Evolutionary conservation across 108 stramenopile genomes (phyloP).

Genomic region (Nannochloropsis gaditana): DNA sequence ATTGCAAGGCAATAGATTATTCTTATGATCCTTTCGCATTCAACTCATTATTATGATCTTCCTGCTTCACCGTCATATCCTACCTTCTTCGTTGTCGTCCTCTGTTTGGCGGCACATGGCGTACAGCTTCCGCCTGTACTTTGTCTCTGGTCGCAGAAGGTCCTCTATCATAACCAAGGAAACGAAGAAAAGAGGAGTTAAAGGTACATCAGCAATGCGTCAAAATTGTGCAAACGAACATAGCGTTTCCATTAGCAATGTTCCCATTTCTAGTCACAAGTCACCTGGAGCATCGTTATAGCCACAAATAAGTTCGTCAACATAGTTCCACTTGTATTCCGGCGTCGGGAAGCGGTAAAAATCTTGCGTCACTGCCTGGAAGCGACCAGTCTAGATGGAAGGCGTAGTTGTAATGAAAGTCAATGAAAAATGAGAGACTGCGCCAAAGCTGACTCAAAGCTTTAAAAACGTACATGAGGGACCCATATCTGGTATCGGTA

Average conservation of each 20-base stretch:
- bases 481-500: conserved; percentile 40
- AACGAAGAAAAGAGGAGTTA: not conserved
- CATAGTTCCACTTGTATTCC: conserved; percentile 48
- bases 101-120: conserved; percentile 30
- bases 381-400: not conserved
- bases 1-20: too few relatives aligned
- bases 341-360: conserved; percentile 48
- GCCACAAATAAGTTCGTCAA: conserved; percentile 38
- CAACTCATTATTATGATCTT: not conserved
- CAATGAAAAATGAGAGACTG: not conserved
- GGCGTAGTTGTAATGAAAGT: not conserved
- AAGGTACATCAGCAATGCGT: not conserved
- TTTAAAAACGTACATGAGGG: not conserved
- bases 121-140: conserved; percentile 35
- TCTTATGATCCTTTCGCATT: not conserved
- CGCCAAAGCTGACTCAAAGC: not conserved
- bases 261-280: not conserved
- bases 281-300: not conserved
- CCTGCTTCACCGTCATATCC: not conserved
- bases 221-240: not conserved
- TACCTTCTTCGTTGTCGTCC: not conserved
- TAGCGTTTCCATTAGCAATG: not conserved
- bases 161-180: conserved; percentile 19
- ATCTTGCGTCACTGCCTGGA: conserved; percentile 29
- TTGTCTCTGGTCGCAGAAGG: conserved; percentile 22